Base-by-base conservation (phyloP, 768 basidiomycete species). In the Trametes coccinea region DNA sequence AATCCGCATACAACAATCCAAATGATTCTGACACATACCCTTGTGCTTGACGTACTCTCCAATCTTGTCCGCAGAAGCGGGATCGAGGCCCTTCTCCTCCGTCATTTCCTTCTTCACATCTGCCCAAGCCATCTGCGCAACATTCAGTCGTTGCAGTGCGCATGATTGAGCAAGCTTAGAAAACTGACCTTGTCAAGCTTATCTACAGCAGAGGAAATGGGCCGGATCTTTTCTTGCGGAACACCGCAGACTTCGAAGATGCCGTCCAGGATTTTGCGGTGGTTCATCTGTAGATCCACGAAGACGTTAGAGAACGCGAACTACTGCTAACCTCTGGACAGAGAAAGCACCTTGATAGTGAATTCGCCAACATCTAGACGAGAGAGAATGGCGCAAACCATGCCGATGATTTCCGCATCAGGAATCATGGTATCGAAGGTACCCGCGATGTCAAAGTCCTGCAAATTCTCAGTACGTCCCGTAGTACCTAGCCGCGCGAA, bases 61-160 rank as follows among this genome's bases (percentile, higher is more conserved):
- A 69, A 99, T 99, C 74, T 83, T 89, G 76, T 99, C 96, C 0
- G 97, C 95, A 3, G 89, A 82, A 5, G 78, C 82, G 10, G 84
- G 74, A 66, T 90, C 88, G 17, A 99, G 78, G 0, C 95, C 94
- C 71, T 99, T 99, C 71, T 98, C 95, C 0, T 88, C 89, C 0
- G 89, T 93, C 97, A 99, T 98, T 75, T 99, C 96, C 69, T 89
- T 90, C 76, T 88, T 91, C 9, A 98, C 96, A 49, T 96, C 94
- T 2, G 73, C 69, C 96, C 97, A 99, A 0, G 96, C 84, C 27
- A 89, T 76, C 92, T 94, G 63, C 0, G 16, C n/a, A 8, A n/a
- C 14, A 17, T 22, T 56, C 5, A 48, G 46, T 22, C 14, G 4
- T 14, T 31, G 33, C 31, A 27, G 39, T 4, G 14, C 5, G 3